Evolutionary conservation across 75 land plant species (phyloP).

Genomic region (Cunninghamia lanceolata): DNA sequence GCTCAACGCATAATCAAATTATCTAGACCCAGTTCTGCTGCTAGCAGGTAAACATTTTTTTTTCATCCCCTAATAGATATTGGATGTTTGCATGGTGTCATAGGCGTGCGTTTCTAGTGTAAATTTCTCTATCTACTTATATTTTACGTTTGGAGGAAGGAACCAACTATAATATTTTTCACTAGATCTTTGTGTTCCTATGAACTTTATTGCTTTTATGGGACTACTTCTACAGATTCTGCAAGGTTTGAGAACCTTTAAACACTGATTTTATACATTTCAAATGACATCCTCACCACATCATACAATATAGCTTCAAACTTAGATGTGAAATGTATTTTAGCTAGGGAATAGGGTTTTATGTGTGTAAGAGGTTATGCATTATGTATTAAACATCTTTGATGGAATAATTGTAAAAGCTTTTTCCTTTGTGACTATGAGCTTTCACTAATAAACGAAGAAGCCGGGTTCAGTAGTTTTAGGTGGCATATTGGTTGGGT

Average conservation of each 20-base stretch:
- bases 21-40: constrained; percentile 50
- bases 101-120: not conserved
- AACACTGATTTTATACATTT: not conserved
- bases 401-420: too few species aligned
- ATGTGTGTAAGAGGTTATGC: not conserved
- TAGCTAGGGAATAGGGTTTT: not conserved
- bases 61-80: not conserved
- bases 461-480: too few species aligned
- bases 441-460: too few species aligned
- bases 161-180: not conserved
- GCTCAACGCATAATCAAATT: constrained; percentile 71
- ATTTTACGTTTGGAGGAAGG: not conserved
- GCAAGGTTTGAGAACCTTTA: too few species aligned
- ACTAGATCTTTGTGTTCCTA: not conserved
- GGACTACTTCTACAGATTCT: too few species aligned
- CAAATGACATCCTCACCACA: not conserved
- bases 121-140: not conserved
- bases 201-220: not conserved
- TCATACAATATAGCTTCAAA: not conserved
- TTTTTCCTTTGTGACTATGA: too few species aligned
- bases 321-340: not conserved
- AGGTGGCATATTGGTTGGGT: too few species aligned
- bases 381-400: too few species aligned
- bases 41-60: constrained; percentile 59
- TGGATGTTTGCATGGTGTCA: too few species aligned